A percentile compares a stretch with the other conserved stretches of the same genome.
phyloP scores from a whole-genome alignment of 2,329 filamentous ascomycete species.

The Neonectria punicea region DNA sequence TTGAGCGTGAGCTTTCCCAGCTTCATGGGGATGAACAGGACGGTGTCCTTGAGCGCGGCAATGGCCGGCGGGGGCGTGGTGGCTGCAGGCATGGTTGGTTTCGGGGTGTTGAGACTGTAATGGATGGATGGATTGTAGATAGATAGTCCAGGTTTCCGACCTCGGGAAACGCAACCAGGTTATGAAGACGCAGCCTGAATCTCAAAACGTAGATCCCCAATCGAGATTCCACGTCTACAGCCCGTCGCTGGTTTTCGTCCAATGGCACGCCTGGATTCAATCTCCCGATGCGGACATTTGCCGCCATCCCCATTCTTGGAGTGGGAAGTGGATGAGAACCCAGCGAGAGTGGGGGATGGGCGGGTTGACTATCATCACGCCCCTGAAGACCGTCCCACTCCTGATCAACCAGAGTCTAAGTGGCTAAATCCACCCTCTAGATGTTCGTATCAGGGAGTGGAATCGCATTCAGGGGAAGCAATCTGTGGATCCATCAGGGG shows the following conservation, averaged over 20 bases:
- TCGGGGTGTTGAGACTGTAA: neutral
- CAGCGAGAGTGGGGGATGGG: slow-evolving; percentile 14
- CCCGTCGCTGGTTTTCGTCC: neutral
- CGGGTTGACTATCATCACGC: neutral
- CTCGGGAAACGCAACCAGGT: neutral
- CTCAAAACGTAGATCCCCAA: neutral
- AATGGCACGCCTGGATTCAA: neutral
- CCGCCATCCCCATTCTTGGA: slow-evolving; percentile 15
- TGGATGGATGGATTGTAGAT: neutral
- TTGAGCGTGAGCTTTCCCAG: slow-evolving; percentile 47
- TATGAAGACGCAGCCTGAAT: slow-evolving; percentile 20
- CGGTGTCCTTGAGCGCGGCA: slow-evolving; percentile 40
- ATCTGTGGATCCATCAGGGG: neutral
- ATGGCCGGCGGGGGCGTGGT: slow-evolving; percentile 32
- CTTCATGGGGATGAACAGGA: slow-evolving; percentile 49
- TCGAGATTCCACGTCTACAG: neutral
- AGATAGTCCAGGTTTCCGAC: slow-evolving; percentile 1
- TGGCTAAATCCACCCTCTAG: slow-evolving; percentile 1
- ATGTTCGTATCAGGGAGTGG: neutral
- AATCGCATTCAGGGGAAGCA: neutral
- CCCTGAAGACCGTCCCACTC: slow-evolving; percentile 15
- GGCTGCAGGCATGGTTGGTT: slow-evolving; percentile 30
- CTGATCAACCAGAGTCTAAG: neutral
- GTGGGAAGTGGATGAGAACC: slow-evolving; percentile 16
- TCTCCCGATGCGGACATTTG: neutral